Conservation (phyloP, 805 yeast species). For the Candida insectalens region DNA sequence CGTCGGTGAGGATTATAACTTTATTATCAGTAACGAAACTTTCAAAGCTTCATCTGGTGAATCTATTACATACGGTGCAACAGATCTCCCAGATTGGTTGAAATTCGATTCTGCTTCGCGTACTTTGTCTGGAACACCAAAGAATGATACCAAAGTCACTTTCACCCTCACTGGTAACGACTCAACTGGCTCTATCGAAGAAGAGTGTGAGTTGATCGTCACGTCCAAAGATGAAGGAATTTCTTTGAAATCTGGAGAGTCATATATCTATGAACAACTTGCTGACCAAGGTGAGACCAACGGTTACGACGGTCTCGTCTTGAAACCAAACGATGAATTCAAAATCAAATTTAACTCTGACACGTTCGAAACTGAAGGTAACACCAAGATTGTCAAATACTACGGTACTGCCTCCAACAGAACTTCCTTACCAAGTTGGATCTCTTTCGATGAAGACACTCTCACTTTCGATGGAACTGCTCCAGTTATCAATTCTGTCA, state of each 20-base stretch:
- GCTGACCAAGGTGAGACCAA: constrained; percentile 64
- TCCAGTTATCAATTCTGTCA: constrained; percentile 73
- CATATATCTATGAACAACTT: constrained; percentile 41
- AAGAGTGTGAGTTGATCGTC: constrained; percentile 50
- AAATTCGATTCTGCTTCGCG: constrained; percentile 53
- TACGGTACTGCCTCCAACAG: constrained; percentile 77
- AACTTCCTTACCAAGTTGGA: constrained; percentile 89
- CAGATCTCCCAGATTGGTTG: constrained; percentile 70
- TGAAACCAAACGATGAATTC: constrained; percentile 62
- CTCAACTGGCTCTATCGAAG: constrained; percentile 38
- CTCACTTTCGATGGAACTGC: constrained; percentile 79
- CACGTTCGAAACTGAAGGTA: constrained; percentile 44
- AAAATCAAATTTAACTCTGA: constrained; percentile 50
- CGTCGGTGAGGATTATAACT: constrained; percentile 47
- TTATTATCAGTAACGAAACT: constrained; percentile 64
- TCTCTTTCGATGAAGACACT: constrained; percentile 50
- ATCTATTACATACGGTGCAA: constrained; percentile 43
- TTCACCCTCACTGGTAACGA: constrained; percentile 62
- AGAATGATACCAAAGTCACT: constrained; percentile 29
- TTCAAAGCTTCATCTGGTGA: constrained; percentile 38
- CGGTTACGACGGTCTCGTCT: constrained; percentile 64
- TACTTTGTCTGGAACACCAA: constrained; percentile 63
- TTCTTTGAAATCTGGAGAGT: constrained; percentile 26
- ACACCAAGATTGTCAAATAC: constrained; percentile 47
- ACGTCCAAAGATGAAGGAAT: constrained; percentile 46